phyloP scores from a whole-genome alignment of 2,329 filamentous ascomycete species.

The Alternaria incomplexa region DNA sequence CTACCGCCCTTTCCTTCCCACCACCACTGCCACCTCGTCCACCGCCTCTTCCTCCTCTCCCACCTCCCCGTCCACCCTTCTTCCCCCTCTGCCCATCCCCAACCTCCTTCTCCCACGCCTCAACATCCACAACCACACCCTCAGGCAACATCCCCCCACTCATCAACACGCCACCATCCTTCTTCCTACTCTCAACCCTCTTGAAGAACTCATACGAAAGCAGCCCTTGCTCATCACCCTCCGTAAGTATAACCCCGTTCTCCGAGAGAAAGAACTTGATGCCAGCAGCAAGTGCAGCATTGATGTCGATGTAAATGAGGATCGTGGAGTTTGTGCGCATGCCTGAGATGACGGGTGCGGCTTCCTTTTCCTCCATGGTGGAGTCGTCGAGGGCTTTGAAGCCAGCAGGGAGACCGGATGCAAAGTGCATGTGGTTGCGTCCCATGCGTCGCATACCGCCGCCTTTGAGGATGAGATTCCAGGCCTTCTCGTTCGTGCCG shows the following conservation, averaged over 20 bases:
- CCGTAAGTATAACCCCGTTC: slow-evolving; percentile 55
- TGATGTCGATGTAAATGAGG: slow-evolving; percentile 77
- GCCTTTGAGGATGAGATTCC: slow-evolving; percentile 73
- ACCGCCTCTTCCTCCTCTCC: slow-evolving; percentile 25
- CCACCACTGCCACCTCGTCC: slow-evolving; percentile 25
- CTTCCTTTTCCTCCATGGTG: slow-evolving; percentile 30
- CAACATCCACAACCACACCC: slow-evolving; percentile 45
- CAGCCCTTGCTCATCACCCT: slow-evolving; percentile 55
- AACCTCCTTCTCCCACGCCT: slow-evolving; percentile 45
- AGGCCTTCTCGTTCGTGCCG: slow-evolving; percentile 85
- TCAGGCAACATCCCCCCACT: slow-evolving; percentile 67
- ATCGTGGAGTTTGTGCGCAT: slow-evolving; percentile 71
- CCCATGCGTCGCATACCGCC: slow-evolving; percentile 84
- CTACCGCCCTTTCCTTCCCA: slow-evolving; percentile 25
- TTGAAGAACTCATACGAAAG: slow-evolving; percentile 64
- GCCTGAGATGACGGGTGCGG: slow-evolving; percentile 70
- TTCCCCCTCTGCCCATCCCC: slow-evolving; percentile 25
- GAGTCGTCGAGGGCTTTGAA: slow-evolving; percentile 42
- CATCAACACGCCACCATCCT: slow-evolving; percentile 70
- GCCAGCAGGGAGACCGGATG: slow-evolving; percentile 68
- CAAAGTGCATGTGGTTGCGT: slow-evolving; percentile 89
- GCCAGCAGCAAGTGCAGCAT: slow-evolving; percentile 64
- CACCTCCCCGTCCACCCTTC: slow-evolving; percentile 30
- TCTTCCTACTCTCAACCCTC: slow-evolving; percentile 68
- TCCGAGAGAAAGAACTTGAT: slow-evolving; percentile 74